These are phyloP conservation scores for Bacidia rubella DNA, from an alignment of 495 filamentous ascomycete genomes.

Conservation along the genomic window DNA sequence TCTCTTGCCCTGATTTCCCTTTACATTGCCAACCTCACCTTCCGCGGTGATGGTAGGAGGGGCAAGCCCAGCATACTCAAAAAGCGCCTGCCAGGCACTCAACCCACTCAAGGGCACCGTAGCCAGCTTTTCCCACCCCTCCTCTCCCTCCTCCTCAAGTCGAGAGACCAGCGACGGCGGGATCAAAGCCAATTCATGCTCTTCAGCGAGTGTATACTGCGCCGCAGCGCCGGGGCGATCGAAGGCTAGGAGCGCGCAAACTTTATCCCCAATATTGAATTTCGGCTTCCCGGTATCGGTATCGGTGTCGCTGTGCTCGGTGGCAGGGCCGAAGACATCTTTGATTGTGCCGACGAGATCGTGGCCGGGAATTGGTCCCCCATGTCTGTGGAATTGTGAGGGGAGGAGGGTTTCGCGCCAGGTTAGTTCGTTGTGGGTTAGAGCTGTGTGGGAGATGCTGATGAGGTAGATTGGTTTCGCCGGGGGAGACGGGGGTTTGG, in stretches of 20 bases:
- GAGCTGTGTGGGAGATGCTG: neutral
- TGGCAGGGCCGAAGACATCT: neutral
- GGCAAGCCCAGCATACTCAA: constrained; percentile 30
- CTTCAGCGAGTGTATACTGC: constrained; percentile 33
- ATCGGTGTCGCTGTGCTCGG: neutral
- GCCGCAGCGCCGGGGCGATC: constrained; percentile 32
- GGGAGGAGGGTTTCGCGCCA: neutral
- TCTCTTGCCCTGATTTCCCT: constrained; percentile 33
- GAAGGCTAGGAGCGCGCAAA: neutral
- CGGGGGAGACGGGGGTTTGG: neutral
- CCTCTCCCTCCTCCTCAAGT: neutral
- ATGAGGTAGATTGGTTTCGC: neutral
- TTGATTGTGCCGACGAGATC: neutral
- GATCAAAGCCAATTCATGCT: constrained; percentile 20
- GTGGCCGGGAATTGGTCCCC: neutral
- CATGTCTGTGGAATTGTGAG: neutral
- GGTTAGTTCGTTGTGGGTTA: neutral
- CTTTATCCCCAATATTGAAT: neutral
- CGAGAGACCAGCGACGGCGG: constrained; percentile 18
- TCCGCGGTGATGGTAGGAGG: constrained; percentile 1
- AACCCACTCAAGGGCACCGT: constrained; percentile 39
- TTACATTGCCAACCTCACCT: neutral
- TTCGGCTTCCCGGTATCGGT: neutral
- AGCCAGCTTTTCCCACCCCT: constrained; percentile 36
- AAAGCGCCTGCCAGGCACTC: constrained; percentile 45